These are phyloP conservation scores for Diversispora epigaea DNA, from an alignment of 192 early-diverging fungal genomes.

Conservation along the genomic window DNA sequence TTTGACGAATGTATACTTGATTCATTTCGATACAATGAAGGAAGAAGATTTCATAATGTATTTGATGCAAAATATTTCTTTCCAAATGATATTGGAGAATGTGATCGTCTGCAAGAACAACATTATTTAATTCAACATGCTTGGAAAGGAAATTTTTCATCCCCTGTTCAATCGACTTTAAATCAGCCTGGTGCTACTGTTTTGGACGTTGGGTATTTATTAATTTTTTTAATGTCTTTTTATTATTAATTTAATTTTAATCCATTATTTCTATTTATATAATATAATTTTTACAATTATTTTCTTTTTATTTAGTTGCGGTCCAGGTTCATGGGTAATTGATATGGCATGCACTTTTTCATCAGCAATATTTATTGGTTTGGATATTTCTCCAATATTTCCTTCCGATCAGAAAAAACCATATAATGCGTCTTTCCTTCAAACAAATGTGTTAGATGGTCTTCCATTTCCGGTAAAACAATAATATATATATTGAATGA, in stretches of 20 bases:
- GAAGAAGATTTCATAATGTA: constrained; percentile 44
- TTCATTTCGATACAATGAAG: constrained; percentile 15
- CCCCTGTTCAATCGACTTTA: neutral
- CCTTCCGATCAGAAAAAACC: constrained; percentile 3
- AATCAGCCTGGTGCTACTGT: neutral
- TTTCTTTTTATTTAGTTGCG: constrained; percentile 20
- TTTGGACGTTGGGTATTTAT: constrained; percentile 24
- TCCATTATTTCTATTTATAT: no score
- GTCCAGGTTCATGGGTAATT: constrained; percentile 40
- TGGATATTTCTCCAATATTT: constrained; percentile 40
- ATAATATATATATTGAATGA: no score
- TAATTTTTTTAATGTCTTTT: no score
- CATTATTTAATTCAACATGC: constrained; percentile 9
- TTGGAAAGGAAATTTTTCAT: constrained; percentile 7
- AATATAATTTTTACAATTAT: neutral
- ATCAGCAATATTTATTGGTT: constrained; percentile 29
- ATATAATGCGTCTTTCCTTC: constrained; percentile 10
- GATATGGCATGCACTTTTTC: constrained; percentile 43
- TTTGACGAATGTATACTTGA: constrained; percentile 9
- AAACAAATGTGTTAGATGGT: constrained; percentile 22
- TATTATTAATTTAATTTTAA: neutral
- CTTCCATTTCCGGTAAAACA: constrained; percentile 1
- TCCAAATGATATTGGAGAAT: constrained; percentile 49
- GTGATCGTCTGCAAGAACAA: constrained; percentile 35
- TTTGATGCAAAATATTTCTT: constrained; percentile 42